These are phyloP conservation scores for Phlyctochytrium planicorne DNA, from an alignment of 192 early-diverging fungal species.

Conservation along the genomic window DNA sequence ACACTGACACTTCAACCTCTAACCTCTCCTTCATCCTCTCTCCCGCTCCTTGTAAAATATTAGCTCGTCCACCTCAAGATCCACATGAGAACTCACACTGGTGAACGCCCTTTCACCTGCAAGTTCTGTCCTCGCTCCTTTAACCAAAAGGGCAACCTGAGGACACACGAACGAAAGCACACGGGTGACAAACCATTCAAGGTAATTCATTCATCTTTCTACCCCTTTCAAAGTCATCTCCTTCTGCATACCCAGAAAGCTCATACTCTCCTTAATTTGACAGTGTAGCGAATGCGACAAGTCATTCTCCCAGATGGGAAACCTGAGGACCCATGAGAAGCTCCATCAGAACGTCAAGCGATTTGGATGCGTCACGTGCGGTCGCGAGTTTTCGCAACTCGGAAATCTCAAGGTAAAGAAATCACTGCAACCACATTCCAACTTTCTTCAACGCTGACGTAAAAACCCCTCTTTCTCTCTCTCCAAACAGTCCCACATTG, in stretches of 20 bases:
- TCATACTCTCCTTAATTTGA: conserved; percentile 58
- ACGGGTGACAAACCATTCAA: conserved; percentile 57
- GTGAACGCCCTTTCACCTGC: conserved; percentile 48
- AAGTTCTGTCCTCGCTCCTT: conserved; percentile 71
- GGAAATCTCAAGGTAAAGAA: conserved; percentile 63
- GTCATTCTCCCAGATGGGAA: conserved; percentile 77
- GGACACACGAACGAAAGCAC: conserved; percentile 57
- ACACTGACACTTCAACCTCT: too few species aligned
- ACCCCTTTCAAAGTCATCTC: background rate
- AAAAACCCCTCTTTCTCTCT: too few species aligned
- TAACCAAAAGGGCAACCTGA: conserved; percentile 78
- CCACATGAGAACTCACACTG: conserved; percentile 64
- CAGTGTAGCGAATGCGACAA: conserved; percentile 83
- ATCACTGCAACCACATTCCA: too few species aligned
- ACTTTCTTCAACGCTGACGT: too few species aligned
- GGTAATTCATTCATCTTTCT: conserved; percentile 18
- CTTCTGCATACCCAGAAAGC: background rate
- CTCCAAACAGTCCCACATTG: too few species aligned
- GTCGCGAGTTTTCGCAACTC: conserved; percentile 71
- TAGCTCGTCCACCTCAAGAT: conserved; percentile 74
- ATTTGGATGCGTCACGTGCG: conserved; percentile 70
- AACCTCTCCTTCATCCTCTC: too few species aligned
- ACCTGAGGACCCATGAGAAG: conserved; percentile 80
- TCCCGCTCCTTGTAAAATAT: background rate
- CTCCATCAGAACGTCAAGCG: conserved; percentile 76